Evolutionary conservation across 2,329 filamentous ascomycete genomes (phyloP), one percentile per base, ranked within the genome.

Genomic region (Macrophomina tecta): DNA sequence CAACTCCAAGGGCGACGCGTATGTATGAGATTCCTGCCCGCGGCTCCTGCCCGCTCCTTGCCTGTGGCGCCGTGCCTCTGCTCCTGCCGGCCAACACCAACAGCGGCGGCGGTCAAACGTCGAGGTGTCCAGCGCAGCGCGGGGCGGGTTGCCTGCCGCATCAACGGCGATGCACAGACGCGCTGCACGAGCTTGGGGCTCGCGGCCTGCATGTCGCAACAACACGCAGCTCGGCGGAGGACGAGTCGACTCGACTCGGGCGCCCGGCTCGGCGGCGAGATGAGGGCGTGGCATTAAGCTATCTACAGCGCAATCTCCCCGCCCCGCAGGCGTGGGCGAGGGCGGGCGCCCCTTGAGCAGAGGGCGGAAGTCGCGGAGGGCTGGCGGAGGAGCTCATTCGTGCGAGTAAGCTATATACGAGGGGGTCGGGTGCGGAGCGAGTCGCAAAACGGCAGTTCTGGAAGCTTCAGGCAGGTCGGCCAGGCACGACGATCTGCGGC

Each of bases 251-350:
- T 7, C 6, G 36, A 38, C 11, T 38, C 16, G 23, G 40, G 42
- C 42, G 23, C 14, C 32, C 28, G 38, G 4, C 6, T 14, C 23
- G 56, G 42, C n/a, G 40, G 40, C 23, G 14, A 46, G 55, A 58
- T 58, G 23, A 45, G 30, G 56, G 56, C 16, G 42, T 58, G 28
- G 12, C 18, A 28, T 14, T 23, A 56, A 56, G 53, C 53, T 56
- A 42, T 60, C 18, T 28, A 62, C 42, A 32, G 45, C 42, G 42
- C 58, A 62, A 62, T 62, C 58, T 62, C 58, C 42, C 52, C n/a
- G 52, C 23, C n/a, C 53, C 18, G 53, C 36, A 12, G 52, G 32
- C 16, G n/a, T 7, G 23, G 14, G 6, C 49, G 49, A 52, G 49
- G 49, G 48, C 18, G 30, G n/a, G 51, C 30, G 28, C 51, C 51